Base-by-base conservation (phyloP, 257 asterid genomes). In the Scutellaria barbata region DNA sequence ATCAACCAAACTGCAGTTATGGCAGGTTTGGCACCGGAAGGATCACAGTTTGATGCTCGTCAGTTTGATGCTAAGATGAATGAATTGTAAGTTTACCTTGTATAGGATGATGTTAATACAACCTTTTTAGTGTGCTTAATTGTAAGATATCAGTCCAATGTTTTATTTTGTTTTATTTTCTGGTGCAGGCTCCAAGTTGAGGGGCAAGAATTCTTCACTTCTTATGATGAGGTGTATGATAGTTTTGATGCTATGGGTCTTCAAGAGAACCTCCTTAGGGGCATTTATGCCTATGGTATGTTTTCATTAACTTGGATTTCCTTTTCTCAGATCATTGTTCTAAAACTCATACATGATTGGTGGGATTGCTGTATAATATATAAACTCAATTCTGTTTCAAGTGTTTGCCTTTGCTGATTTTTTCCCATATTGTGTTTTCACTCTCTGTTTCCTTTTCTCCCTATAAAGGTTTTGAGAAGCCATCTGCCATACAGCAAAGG, bases 401-500 rank as follows among this genome's bases (percentile, higher is more conserved):
- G 30, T 20, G 8, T 17, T 41, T 30, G 10, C 4, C 25, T 22
- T 22, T 22, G 1, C 25, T 22, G 25, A 22, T 22, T 22, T 1
- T 22, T 22, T 22, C 2, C 25, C 10, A 10, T 17, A 1, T 3
- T 56, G 42, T 58, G 4, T 13, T 55, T 14, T 52, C 5, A 3
- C 54, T 2, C 35, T 30, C 3, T 35, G 71, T 43, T 17, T 20
- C 43, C 13, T 47, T n/a, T 53, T 47, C 48, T 20, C 40, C 3
- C 48, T 20, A 30, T 51, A 30, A 56, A 90, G 97, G 97, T 86
- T 91, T 89, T 61, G 96, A 91, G 88, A 91, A 85, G 88, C 97
- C 97, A 7, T 89, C 95, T 52, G 97, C 97, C 7, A 89, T 91
- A 77, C 97, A 91, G 79, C 97, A 89, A 79, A 89, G 95, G 71